These are phyloP conservation scores for Boletellus sp. DNA, from an alignment of 1,284 basidiomycete species.

Conservation along the genomic window DNA sequence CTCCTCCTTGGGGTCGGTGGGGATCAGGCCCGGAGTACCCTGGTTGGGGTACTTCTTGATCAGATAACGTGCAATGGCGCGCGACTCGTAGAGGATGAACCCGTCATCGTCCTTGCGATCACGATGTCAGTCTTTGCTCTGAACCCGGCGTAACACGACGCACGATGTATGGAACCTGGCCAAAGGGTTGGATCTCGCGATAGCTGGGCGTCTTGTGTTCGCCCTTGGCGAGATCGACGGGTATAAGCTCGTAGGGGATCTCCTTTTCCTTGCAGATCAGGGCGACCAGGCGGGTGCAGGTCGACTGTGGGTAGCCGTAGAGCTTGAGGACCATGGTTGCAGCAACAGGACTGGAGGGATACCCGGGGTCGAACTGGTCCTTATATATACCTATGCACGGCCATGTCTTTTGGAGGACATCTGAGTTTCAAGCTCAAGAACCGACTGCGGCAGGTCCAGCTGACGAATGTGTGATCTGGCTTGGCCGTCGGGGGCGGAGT, in stretches of 20 bases:
- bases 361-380: not conserved
- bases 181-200: constrained; percentile 56
- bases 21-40: constrained; percentile 35
- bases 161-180: constrained; percentile 62
- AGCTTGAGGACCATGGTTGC: constrained; percentile 49
- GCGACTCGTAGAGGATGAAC: constrained; percentile 47
- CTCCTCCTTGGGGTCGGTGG: constrained; percentile 27
- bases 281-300: constrained; percentile 47
- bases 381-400: not conserved
- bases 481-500: no score
- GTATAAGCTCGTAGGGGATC: constrained; percentile 47
- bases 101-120: constrained; percentile 40
- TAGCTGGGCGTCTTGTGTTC: constrained; percentile 49
- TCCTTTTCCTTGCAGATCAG: constrained; percentile 48
- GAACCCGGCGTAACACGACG: constrained; percentile 9
- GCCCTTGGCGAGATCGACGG: constrained; percentile 40
- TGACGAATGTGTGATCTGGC: no score
- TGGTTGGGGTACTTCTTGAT: constrained; percentile 41
- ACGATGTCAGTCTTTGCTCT: not conserved
- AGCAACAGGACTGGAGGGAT: not conserved
- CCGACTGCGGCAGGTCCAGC: no score
- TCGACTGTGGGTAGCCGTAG: constrained; percentile 40
- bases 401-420: not conserved
- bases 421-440: no score
- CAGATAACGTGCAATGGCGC: constrained; percentile 52